These are phyloP conservation scores for Picea abies DNA, from an alignment of 83 land plant species.

Conservation along the genomic window DNA sequence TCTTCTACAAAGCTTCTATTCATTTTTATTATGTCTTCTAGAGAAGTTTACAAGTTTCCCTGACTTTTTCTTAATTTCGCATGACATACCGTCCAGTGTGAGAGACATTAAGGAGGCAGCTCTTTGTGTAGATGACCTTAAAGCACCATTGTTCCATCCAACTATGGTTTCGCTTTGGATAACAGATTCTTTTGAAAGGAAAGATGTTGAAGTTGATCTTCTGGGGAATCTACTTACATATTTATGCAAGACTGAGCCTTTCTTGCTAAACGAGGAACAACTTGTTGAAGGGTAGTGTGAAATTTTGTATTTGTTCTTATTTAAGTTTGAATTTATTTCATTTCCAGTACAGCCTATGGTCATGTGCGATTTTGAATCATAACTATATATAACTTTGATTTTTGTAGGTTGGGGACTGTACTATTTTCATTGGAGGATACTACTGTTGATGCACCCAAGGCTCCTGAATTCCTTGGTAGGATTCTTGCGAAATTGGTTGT, in stretches of 20 bases:
- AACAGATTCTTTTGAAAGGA: constrained; percentile 80
- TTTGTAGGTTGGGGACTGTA: constrained; percentile 67
- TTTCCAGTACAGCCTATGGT: background rate
- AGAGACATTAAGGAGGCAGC: constrained; percentile 78
- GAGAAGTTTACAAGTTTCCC: background rate
- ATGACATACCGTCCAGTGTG: constrained; percentile 50
- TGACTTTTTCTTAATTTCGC: background rate
- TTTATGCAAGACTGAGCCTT: constrained; percentile 47
- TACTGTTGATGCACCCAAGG: constrained; percentile 87
- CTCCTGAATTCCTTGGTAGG: constrained; percentile 77
- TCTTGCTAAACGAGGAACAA: constrained; percentile 50
- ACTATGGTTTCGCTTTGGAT: constrained; percentile 81
- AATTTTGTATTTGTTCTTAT: background rate
- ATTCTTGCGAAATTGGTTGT: constrained; percentile 58
- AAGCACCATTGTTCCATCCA: constrained; percentile 71
- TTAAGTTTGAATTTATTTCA: background rate
- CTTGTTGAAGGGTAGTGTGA: constrained; percentile 68
- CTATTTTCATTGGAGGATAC: constrained; percentile 74
- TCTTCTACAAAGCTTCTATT: background rate
- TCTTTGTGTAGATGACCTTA: constrained; percentile 80
- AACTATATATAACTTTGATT: too few relatives aligned
- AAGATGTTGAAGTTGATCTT: constrained; percentile 72
- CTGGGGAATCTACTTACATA: constrained; percentile 63
- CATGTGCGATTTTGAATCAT: background rate
- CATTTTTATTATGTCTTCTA: background rate